Evolutionary conservation across 768 basidiomycete genomes (phyloP).

Genomic region (Austroboletus eburneus): DNA sequence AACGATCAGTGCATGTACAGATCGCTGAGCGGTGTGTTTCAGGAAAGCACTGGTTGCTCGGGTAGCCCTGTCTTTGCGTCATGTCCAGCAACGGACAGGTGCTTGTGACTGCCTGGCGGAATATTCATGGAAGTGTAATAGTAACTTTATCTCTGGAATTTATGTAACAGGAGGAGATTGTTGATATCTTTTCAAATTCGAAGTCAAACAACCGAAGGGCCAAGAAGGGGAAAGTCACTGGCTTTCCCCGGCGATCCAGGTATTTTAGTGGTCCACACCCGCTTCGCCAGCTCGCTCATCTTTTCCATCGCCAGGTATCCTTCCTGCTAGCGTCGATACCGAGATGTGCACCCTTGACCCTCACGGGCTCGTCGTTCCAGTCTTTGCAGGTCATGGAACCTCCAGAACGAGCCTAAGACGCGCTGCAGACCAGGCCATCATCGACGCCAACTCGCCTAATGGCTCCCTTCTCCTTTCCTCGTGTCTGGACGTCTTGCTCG

Average conservation of each 20-base stretch:
- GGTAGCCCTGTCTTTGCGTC: too few relatives aligned
- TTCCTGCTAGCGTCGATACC: not conserved
- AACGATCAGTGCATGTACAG: slow-evolving; percentile 17
- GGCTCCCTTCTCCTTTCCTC: slow-evolving; percentile 46
- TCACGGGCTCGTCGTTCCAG: slow-evolving; percentile 36
- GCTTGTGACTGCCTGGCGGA: too few relatives aligned
- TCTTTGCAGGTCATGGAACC: slow-evolving; percentile 58
- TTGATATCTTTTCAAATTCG: slow-evolving; percentile 8
- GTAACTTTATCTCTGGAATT: slow-evolving; percentile 22
- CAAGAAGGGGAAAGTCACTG: slow-evolving; percentile 18
- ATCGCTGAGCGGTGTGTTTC: slow-evolving; percentile 8
- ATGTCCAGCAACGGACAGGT: too few relatives aligned
- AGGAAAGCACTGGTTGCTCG: not conserved
- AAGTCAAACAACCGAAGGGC: slow-evolving; percentile 13
- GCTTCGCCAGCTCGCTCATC: not conserved
- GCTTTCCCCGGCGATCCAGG: slow-evolving; percentile 13
- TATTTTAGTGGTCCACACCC: slow-evolving; percentile 12
- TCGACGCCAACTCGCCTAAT: slow-evolving; percentile 38
- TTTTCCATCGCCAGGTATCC: slow-evolving; percentile 3
- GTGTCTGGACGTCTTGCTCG: slow-evolving; percentile 47
- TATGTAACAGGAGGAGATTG: slow-evolving; percentile 20
- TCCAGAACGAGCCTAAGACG: slow-evolving; percentile 28
- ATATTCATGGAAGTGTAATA: slow-evolving; percentile 22
- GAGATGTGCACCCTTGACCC: slow-evolving; percentile 8
- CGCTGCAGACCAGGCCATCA: slow-evolving; percentile 36